These are phyloP conservation scores for Jackrogersella minutella DNA, from an alignment of 495 filamentous ascomycete genomes.

Conservation along the genomic window DNA sequence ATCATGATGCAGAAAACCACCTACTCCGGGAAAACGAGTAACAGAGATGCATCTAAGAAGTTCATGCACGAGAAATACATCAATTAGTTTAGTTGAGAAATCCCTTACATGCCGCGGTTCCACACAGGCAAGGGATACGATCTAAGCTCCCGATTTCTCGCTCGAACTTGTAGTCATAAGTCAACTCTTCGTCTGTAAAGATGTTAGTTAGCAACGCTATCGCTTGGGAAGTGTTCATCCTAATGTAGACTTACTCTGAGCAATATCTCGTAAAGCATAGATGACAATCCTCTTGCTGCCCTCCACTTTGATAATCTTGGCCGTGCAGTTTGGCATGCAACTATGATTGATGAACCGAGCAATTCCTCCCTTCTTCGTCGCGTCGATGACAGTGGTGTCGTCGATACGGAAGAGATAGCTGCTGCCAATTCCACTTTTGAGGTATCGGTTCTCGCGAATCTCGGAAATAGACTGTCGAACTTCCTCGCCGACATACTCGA, in stretches of 20 bases:
- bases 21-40: slow-evolving; percentile 17
- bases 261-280: slow-evolving; percentile 94
- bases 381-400: slow-evolving; percentile 96
- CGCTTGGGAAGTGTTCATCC: neutral
- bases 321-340: slow-evolving; percentile 97
- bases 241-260: slow-evolving; percentile 74
- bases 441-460: slow-evolving; percentile 87
- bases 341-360: slow-evolving; percentile 99
- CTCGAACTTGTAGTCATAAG: slow-evolving; percentile 99
- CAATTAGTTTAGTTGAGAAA: slow-evolving; percentile 94
- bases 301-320: slow-evolving; percentile 99
- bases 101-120: slow-evolving; percentile 94
- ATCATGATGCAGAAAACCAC: slow-evolving; percentile 32
- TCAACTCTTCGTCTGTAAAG: slow-evolving; percentile 89
- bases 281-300: slow-evolving; percentile 99
- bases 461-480: slow-evolving; percentile 96
- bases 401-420: slow-evolving; percentile 98
- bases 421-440: slow-evolving; percentile 95
- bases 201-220: slow-evolving; percentile 53
- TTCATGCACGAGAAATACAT: neutral
- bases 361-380: slow-evolving; percentile 97
- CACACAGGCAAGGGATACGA: slow-evolving; percentile 96
- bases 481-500: slow-evolving; percentile 98
- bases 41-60: slow-evolving; percentile 11
- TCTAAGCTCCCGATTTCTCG: slow-evolving; percentile 93